These are phyloP conservation scores for Saturnispora galanensis DNA, from an alignment of 805 yeast species.

Conservation along the genomic window DNA sequence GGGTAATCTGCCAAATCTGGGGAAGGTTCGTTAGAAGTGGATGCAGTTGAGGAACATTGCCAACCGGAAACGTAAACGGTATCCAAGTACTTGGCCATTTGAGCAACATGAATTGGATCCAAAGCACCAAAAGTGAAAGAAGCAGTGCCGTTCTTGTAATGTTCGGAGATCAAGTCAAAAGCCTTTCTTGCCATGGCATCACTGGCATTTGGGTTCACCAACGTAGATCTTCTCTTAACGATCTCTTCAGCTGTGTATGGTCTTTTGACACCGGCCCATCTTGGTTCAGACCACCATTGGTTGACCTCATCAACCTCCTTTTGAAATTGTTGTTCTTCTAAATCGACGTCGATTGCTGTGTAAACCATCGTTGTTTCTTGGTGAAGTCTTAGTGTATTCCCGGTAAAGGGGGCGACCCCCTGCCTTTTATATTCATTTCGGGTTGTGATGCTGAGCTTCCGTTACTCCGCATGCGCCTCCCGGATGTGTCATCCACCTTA, in stretches of 20 bases:
- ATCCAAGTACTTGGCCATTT: slow-evolving; percentile 94
- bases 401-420: background rate
- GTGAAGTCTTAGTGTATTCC: background rate
- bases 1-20: slow-evolving; percentile 99
- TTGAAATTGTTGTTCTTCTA: slow-evolving; percentile 57
- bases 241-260: slow-evolving; percentile 83
- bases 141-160: slow-evolving; percentile 59
- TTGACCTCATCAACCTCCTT: slow-evolving; percentile 64
- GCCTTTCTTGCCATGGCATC: slow-evolving; percentile 75
- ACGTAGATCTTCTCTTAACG: slow-evolving; percentile 77
- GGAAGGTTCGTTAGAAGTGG: slow-evolving; percentile 94
- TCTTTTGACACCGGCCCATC: slow-evolving; percentile 85
- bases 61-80: slow-evolving; percentile 93
- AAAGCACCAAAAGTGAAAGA: slow-evolving; percentile 92
- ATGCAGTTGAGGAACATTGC: slow-evolving; percentile 98
- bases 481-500: background rate
- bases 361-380: slow-evolving; percentile 30
- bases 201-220: slow-evolving; percentile 69
- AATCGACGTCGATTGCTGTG: slow-evolving; percentile 46
- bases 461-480: slow-evolving; percentile 10
- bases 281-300: slow-evolving; percentile 88
- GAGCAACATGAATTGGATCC: slow-evolving; percentile 91
- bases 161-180: slow-evolving; percentile 58
- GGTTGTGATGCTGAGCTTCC: slow-evolving; percentile 7
- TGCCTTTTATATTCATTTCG: slow-evolving; percentile 3